Base-by-base conservation (phyloP, 108 stramenopile genomes). In the Stephanodiscus minutulus region DNA sequence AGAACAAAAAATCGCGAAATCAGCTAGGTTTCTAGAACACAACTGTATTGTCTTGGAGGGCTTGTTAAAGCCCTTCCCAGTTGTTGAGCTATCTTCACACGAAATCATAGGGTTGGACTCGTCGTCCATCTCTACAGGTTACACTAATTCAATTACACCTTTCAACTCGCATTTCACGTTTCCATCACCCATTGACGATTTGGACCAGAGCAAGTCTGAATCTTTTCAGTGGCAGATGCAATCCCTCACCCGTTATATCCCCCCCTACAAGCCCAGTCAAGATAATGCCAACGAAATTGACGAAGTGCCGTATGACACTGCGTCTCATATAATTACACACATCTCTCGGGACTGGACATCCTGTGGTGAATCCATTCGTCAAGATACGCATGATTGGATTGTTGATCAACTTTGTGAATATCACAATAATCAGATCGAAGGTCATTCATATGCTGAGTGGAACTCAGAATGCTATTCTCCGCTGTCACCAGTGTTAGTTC, bases 341-440 rank as follows among this genome's bases (percentile, higher is more conserved):
- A 64, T 91, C 18, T 88, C 85, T 8, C 74, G 93, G 39, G 93
- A 94, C 62, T 94, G 93, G 93, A 77, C 86, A 17, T 35, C 5
- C 0, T 52, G 61, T 41, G 93, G 90, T 27, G 21, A 52, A 46
- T n/a, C 59, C 12, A 72, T 88, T 33, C 76, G 90, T 22, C 21
- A 66, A 12, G 50, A 55, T 12, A 64, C 87, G 2, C 90, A 91
- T 62, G 67, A 72, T 66, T 94, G 93, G 93, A 91, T 89, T 48
- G 21, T 70, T 0, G 39, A 82, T 22, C 77, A 82, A 46, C 66
- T 93, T 24, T 68, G 70, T 58, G 36, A 49, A 15, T 54, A 77
- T 57, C 79, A 76, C 43, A 27, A 47, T 9, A 28, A 17, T 25
- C 27, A 12, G 8, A 28, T 24, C 1, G 3, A 3, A 3, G 27